phyloP scores from a whole-genome alignment of 352 stramenopile genomes.

The Phytophthora pinifolia region DNA sequence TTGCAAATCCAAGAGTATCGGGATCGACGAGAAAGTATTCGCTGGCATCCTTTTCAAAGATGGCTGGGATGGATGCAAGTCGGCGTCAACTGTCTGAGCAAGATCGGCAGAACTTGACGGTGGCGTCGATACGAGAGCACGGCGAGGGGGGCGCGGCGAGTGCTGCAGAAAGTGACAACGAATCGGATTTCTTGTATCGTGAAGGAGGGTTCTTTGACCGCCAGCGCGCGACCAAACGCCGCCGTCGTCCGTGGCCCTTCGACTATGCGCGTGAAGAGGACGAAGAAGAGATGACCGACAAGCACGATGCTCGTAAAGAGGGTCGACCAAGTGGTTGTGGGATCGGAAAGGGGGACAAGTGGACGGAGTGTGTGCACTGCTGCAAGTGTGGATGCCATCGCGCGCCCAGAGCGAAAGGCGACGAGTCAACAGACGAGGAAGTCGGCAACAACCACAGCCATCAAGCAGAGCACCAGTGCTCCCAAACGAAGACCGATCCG shows the following conservation, averaged over 20 bases:
- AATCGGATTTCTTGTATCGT: constrained; percentile 76
- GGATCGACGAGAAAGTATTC: constrained; percentile 51
- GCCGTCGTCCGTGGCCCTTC: constrained; percentile 57
- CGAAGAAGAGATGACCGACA: constrained; percentile 25
- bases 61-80: constrained; percentile 36
- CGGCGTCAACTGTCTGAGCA: constrained; percentile 17
- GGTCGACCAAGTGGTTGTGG: constrained; percentile 6
- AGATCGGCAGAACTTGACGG: constrained; percentile 14
- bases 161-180: constrained; percentile 23
- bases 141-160: constrained; percentile 14
- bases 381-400: constrained; percentile 50
- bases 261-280: constrained; percentile 44
- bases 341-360: constrained; percentile 18
- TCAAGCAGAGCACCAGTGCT: constrained; percentile 3
- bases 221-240: constrained; percentile 60
- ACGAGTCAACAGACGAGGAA: constrained; percentile 5
- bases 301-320: constrained; percentile 19
- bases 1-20: constrained; percentile 26
- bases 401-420: constrained; percentile 4
- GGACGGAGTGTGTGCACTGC: constrained; percentile 34
- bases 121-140: constrained; percentile 28
- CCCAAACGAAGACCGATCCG: not conserved
- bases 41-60: constrained; percentile 58
- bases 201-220: constrained; percentile 84
- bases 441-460: not conserved